Evolutionary conservation across 2,329 filamentous ascomycete genomes (phyloP).

Genomic region (Apiospora aurea): DNA sequence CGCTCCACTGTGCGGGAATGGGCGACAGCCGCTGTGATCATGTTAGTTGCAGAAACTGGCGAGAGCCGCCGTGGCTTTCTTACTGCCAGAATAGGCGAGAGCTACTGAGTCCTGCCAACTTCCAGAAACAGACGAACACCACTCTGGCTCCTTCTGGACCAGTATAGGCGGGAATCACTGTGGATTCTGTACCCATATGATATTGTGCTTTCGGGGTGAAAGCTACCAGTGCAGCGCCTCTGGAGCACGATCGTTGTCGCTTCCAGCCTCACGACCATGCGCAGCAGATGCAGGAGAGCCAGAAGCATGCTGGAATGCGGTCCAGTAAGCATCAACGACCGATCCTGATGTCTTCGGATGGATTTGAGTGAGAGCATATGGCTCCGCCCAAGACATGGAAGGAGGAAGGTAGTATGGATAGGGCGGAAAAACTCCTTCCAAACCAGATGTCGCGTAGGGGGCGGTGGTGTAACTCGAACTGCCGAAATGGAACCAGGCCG

Average conservation of each 20-base stretch:
- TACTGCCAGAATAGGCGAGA: background rate
- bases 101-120: background rate
- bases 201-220: background rate
- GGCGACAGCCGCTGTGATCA: background rate
- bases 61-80: background rate
- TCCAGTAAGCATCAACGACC: constrained; percentile 22
- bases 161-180: too few species aligned
- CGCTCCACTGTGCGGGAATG: background rate
- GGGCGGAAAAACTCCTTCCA: background rate
- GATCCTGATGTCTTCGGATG: too few species aligned
- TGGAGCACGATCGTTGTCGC: too few species aligned
- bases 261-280: background rate
- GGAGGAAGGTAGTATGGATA: background rate
- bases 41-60: background rate
- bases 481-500: background rate
- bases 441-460: background rate
- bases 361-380: constrained; percentile 30
- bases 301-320: background rate
- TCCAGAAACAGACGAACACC: background rate
- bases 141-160: background rate
- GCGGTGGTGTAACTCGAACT: background rate
- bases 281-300: background rate
- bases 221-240: background rate
- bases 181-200: background rate
- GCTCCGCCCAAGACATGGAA: constrained; percentile 34